Conservation (phyloP, 495 filamentous ascomycete genomes). For the Hapsidospora chrysogenum region DNA sequence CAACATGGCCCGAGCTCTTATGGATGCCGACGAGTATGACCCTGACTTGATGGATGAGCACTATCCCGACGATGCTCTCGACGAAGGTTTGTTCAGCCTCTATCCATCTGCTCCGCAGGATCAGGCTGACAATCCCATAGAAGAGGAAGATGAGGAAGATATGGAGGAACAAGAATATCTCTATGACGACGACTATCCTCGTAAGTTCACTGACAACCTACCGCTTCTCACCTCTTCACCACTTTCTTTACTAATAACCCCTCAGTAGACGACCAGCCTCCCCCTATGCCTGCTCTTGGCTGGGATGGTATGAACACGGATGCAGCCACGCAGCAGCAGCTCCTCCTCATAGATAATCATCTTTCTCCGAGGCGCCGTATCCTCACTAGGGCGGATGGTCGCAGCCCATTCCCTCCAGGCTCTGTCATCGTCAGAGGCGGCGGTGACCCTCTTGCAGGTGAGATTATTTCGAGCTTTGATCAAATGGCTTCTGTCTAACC, state of each 20-base stretch:
- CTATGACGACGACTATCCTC: constrained; percentile 51
- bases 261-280: constrained; percentile 36
- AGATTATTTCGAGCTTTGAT: too few species aligned
- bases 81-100: constrained; percentile 25
- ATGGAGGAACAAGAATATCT: constrained; percentile 46
- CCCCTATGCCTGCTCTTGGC: constrained; percentile 21
- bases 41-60: constrained; percentile 36
- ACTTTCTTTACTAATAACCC: constrained; percentile 7
- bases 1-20: constrained; percentile 39
- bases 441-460: too few species aligned
- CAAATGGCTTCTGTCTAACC: too few species aligned
- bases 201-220: constrained; percentile 28
- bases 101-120: constrained; percentile 4
- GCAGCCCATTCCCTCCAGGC: not conserved
- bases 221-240: not conserved
- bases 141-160: constrained; percentile 64
- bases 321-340: constrained; percentile 1
- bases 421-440: too few species aligned
- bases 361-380: not conserved
- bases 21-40: constrained; percentile 48
- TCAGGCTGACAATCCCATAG: constrained; percentile 41
- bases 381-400: not conserved
- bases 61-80: constrained; percentile 48
- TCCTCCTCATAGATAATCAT: constrained; percentile 1
- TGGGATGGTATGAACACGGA: constrained; percentile 20